Evolutionary conservation across 2,329 filamentous ascomycete species (phyloP).

Genomic region (Microcyclosporella mali): DNA sequence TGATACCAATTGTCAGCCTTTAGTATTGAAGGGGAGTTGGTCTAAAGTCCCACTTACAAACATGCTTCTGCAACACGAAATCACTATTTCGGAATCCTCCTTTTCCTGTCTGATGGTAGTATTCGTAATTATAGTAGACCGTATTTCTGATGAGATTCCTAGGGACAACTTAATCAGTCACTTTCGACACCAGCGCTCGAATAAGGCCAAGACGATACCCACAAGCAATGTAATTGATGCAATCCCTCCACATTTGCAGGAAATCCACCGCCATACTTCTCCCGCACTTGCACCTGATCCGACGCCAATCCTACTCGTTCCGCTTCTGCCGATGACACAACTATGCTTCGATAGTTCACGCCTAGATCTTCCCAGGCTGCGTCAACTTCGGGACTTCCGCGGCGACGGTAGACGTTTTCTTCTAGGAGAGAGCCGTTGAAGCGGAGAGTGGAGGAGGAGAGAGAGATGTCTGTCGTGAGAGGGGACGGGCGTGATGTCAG

Average conservation of each 20-base stretch:
- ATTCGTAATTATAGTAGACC: slow-evolving; percentile 54
- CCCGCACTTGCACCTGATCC: slow-evolving; percentile 50
- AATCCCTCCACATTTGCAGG: slow-evolving; percentile 53
- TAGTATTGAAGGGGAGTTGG: not conserved
- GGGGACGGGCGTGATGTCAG: not conserved
- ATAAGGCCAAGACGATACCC: not conserved
- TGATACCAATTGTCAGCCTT: slow-evolving; percentile 17
- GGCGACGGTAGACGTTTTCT: not conserved
- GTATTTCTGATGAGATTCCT: slow-evolving; percentile 55
- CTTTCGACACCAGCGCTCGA: not conserved
- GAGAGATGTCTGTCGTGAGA: not conserved
- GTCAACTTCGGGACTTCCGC: slow-evolving; percentile 39
- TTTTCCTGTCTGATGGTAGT: slow-evolving; percentile 47
- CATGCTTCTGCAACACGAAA: slow-evolving; percentile 50
- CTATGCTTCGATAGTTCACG: slow-evolving; percentile 47
- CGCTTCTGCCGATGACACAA: slow-evolving; percentile 48
- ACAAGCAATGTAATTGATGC: slow-evolving; percentile 53
- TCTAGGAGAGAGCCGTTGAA: slow-evolving; percentile 1
- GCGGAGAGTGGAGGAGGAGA: not conserved
- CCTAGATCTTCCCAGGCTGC: slow-evolving; percentile 51
- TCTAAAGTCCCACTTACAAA: slow-evolving; percentile 50
- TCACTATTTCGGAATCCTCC: slow-evolving; percentile 53
- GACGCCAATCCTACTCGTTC: slow-evolving; percentile 43
- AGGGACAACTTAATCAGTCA: slow-evolving; percentile 18
- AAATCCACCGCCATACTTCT: slow-evolving; percentile 53